A percentile compares a stretch with the other conserved stretches of the same genome.
phyloP scores from a whole-genome alignment of 495 filamentous ascomycete species.

The Aspergillus nidulans region DNA sequence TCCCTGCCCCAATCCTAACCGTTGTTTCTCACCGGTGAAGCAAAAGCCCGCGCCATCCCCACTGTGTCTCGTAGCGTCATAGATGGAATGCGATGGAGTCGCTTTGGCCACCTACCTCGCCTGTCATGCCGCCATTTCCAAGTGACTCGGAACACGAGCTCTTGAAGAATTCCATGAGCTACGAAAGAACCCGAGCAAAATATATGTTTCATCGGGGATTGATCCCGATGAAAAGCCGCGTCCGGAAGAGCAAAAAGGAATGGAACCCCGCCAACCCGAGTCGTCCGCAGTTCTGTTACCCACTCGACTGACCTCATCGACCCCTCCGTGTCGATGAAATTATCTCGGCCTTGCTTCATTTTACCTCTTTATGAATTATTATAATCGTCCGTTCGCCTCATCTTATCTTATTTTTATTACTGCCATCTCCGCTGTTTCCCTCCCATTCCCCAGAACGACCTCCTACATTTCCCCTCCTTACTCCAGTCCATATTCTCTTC shows the following conservation, averaged over 20 bases:
- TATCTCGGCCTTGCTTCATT: constrained; percentile 15
- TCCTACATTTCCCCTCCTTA: constrained; percentile 1
- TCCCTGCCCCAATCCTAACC: constrained; percentile 20
- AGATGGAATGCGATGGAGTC: constrained; percentile 10
- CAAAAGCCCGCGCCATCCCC: constrained; percentile 11
- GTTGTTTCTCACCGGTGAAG: constrained; percentile 23
- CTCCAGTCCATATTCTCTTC: constrained; percentile 5
- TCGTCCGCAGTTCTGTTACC: constrained; percentile 20
- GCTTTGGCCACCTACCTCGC: constrained; percentile 7
- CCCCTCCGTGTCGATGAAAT: constrained; percentile 22
- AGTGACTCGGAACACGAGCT: background rate
- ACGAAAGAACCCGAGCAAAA: constrained; percentile 4
- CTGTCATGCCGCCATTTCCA: background rate
- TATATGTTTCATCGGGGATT: background rate
- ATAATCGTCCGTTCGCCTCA: constrained; percentile 1
- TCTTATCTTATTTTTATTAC: constrained; percentile 7
- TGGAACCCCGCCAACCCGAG: constrained; percentile 26
- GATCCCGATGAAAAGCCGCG: constrained; percentile 9
- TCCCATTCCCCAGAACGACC: background rate
- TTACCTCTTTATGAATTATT: constrained; percentile 6
- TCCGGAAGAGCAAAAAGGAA: background rate
- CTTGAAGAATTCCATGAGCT: background rate
- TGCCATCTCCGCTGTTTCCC: constrained; percentile 6
- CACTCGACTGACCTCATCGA: constrained; percentile 38
- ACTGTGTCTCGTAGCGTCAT: constrained; percentile 23